These are phyloP conservation scores for Paramecium primaurelia DNA, from an alignment of 73 alveolate genomes.

Conservation along the genomic window DNA sequence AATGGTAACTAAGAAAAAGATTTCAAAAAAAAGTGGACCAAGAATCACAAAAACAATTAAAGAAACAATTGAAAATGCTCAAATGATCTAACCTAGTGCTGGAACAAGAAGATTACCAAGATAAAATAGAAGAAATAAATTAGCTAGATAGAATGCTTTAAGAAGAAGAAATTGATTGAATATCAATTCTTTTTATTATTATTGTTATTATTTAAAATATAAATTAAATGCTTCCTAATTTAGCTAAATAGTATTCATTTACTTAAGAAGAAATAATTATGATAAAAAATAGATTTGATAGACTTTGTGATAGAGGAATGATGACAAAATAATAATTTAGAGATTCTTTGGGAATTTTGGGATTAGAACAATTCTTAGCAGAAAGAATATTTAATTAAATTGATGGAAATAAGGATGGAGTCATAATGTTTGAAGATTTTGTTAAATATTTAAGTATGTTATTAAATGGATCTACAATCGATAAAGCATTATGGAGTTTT, in stretches of 20 bases:
- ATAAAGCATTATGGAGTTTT: conserved; percentile 50
- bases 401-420: conserved; percentile 43
- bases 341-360: conserved; percentile 53
- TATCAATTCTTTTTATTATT: not conserved
- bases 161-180: not conserved
- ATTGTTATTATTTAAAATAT: not conserved
- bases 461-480: conserved; percentile 42
- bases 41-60: not conserved
- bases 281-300: conserved; percentile 30
- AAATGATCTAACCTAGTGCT: not conserved
- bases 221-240: not conserved
- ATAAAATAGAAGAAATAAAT: conserved; percentile 8
- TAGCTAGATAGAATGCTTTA: not conserved
- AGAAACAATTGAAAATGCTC: not conserved
- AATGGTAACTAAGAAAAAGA: not conserved
- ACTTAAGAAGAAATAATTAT: not conserved
- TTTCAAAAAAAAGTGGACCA: not conserved
- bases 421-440: conserved; percentile 53
- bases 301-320: conserved; percentile 42
- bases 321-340: conserved; percentile 38
- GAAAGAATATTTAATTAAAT: conserved; percentile 51
- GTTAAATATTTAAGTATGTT: conserved; percentile 47
- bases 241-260: not conserved
- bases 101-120: conserved; percentile 41
- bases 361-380: conserved; percentile 30